Conservation (phyloP, 805 yeast species). For the Candida germanica region DNA sequence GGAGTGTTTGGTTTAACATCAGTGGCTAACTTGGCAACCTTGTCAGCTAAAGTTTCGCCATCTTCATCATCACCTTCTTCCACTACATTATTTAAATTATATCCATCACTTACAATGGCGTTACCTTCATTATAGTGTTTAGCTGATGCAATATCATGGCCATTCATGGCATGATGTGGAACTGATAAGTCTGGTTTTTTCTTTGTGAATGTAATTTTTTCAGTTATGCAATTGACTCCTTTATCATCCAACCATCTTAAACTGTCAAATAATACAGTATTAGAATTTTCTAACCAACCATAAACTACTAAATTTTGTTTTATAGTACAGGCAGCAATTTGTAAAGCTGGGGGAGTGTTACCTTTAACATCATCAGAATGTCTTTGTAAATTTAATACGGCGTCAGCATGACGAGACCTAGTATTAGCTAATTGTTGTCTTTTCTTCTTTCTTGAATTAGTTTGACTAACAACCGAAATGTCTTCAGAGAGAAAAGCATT, state of each 20-base stretch:
- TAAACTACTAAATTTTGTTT: conserved; percentile 37
- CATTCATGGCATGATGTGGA: conserved; percentile 42
- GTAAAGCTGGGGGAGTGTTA: conserved; percentile 21
- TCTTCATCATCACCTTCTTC: conserved; percentile 44
- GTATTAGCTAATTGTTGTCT: conserved; percentile 40
- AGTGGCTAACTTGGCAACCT: conserved; percentile 43
- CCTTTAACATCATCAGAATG: conserved; percentile 37
- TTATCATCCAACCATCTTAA: conserved; percentile 44
- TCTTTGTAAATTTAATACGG: conserved; percentile 45
- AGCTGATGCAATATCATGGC: conserved; percentile 53
- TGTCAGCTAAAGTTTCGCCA: conserved; percentile 36
- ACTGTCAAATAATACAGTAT: conserved; percentile 54
- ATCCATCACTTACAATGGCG: conserved; percentile 62
- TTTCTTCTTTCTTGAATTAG: conserved; percentile 36
- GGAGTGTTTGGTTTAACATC: conserved; percentile 22
- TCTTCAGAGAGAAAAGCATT: conserved; percentile 47
- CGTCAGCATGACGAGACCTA: conserved; percentile 50
- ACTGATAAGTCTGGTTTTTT: conserved; percentile 23
- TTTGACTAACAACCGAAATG: conserved; percentile 10
- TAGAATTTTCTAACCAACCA: conserved; percentile 63
- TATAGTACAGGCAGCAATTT: conserved; percentile 27
- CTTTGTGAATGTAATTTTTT: conserved; percentile 31
- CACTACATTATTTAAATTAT: conserved; percentile 55
- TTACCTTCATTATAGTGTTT: conserved; percentile 58
- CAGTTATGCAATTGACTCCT: conserved; percentile 20